These are phyloP conservation scores for Ustilago nuda DNA, from an alignment of 1,284 basidiomycete genomes.

Conservation along the genomic window DNA sequence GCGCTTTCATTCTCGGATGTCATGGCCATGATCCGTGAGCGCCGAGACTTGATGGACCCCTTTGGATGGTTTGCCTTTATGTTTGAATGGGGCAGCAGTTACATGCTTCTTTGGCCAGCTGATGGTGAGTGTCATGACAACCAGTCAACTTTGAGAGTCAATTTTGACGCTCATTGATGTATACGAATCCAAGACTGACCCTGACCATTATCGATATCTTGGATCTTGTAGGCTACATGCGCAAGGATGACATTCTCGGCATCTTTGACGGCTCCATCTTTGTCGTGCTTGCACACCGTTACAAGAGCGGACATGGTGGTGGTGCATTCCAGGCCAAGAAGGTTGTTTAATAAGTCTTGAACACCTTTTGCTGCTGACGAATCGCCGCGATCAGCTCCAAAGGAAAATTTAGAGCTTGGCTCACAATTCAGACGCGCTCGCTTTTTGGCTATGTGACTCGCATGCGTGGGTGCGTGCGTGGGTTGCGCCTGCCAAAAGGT, in stretches of 20 bases:
- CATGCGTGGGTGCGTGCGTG: too few relatives aligned
- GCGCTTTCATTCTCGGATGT: conserved; percentile 50
- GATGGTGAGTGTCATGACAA: conserved; percentile 35
- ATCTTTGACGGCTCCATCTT: conserved; percentile 57
- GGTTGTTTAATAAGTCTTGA: background rate
- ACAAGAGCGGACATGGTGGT: conserved; percentile 33
- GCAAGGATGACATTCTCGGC: conserved; percentile 56
- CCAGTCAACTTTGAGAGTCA: background rate
- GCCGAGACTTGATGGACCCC: conserved; percentile 50
- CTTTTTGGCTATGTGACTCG: background rate
- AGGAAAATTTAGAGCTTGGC: conserved; percentile 1
- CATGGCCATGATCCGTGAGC: conserved; percentile 48
- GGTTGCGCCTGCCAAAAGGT: background rate
- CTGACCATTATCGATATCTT: background rate
- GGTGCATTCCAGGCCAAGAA: conserved; percentile 44
- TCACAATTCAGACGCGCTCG: conserved; percentile 1
- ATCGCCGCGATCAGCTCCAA: too few relatives aligned
- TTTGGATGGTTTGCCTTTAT: conserved; percentile 56
- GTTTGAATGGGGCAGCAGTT: conserved; percentile 57
- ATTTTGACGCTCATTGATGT: too few relatives aligned
- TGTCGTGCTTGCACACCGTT: conserved; percentile 50
- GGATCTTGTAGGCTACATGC: conserved; percentile 45
- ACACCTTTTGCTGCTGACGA: background rate
- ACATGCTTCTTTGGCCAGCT: conserved; percentile 55
- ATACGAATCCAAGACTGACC: background rate